Conservation (phyloP, 148 eudicot species). For the Vaccinium macrocarpon region DNA sequence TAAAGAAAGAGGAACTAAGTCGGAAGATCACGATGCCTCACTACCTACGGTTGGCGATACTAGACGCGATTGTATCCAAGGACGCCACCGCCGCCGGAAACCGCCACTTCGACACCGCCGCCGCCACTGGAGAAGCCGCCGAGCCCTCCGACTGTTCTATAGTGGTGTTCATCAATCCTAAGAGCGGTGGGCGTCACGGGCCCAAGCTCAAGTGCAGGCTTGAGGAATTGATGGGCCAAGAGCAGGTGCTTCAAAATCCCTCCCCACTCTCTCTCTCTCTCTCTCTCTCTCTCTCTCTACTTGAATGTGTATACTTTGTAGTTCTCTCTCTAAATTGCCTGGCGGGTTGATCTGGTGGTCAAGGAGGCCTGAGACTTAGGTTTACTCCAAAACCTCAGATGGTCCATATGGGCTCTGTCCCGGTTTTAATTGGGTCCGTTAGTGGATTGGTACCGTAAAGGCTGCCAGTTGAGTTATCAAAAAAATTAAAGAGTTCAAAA, state of each 20-base stretch:
- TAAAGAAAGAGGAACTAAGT: conserved; percentile 48
- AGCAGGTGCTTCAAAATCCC: conserved; percentile 50
- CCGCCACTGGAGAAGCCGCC: conserved; percentile 20
- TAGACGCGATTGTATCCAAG: conserved; percentile 50
- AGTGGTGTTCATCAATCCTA: conserved; percentile 74
- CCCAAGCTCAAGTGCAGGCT: conserved; percentile 56
- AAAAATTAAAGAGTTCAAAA: no score
- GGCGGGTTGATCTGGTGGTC: no score
- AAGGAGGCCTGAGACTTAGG: no score
- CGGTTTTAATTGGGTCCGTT: no score
- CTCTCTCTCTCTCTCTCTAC: not conserved
- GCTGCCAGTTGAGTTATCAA: no score
- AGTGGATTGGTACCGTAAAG: no score
- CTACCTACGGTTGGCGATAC: conserved; percentile 56
- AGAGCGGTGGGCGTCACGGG: conserved; percentile 85
- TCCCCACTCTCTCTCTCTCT: not conserved
- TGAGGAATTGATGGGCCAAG: conserved; percentile 68
- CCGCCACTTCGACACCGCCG: conserved; percentile 25
- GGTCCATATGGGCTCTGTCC: no score
- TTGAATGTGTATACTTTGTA: not conserved
- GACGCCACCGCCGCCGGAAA: conserved; percentile 21
- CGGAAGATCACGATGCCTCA: conserved; percentile 52
- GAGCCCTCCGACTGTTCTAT: conserved; percentile 46
- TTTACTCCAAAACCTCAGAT: no score
- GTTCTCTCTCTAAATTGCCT: not conserved